Percentiles rank a stretch among this genome's conserved stretches.
Conservation (phyloP, 257 asterid genomes). For the Solanum piurae region DNA sequence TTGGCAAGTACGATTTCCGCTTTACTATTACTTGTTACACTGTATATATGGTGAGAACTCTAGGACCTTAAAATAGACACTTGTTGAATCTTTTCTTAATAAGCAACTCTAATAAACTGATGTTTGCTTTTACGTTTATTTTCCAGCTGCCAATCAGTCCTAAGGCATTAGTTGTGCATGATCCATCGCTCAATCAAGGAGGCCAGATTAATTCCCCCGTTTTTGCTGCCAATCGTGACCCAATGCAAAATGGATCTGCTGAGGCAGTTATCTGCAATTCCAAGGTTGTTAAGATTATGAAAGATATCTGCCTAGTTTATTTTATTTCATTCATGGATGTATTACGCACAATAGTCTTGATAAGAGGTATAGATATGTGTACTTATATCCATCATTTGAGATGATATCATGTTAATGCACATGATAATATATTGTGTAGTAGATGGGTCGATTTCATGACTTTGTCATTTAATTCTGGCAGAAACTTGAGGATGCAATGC, state of each 20-base stretch:
- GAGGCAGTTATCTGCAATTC: constrained; percentile 16
- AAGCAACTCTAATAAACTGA: neutral
- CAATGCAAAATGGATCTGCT: constrained; percentile 18
- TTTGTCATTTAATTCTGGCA: constrained; percentile 14
- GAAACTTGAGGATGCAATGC: constrained; percentile 56
- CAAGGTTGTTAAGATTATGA: constrained; percentile 25
- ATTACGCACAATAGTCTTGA: neutral
- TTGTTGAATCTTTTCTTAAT: neutral
- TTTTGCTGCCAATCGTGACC: constrained; percentile 8
- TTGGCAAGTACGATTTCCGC: neutral
- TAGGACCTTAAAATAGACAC: neutral
- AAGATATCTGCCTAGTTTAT: neutral
- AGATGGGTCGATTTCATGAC: neutral
- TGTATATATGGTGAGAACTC: neutral
- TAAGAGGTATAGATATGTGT: neutral
- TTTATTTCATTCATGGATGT: neutral
- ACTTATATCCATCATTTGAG: neutral
- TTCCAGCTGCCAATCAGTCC: constrained; percentile 19
- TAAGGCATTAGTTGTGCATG: neutral
- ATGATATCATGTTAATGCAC: neutral
- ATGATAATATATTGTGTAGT: neutral
- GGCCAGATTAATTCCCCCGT: neutral
- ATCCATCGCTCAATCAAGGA: neutral
- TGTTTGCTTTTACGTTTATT: constrained; percentile 17
- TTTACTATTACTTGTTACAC: neutral